These are phyloP conservation scores for Nyctanthes arbortristis DNA, from an alignment of 257 asterid species.

Conservation along the genomic window DNA sequence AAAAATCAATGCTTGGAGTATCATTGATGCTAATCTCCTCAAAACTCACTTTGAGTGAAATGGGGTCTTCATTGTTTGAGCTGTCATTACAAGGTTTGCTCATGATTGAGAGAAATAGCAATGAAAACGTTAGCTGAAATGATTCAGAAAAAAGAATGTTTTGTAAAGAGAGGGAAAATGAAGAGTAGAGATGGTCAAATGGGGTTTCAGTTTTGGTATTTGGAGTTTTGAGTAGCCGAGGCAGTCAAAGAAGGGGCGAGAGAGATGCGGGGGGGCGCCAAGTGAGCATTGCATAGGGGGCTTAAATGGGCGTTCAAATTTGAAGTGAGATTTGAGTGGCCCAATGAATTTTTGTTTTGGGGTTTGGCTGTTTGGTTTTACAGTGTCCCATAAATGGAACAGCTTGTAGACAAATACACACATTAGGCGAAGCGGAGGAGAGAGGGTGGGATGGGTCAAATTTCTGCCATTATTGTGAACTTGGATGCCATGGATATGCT, in stretches of 20 bases:
- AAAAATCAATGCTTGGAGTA: slow-evolving; percentile 34
- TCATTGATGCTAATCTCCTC: slow-evolving; percentile 32
- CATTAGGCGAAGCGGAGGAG: no score
- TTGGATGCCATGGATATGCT: slow-evolving; percentile 15
- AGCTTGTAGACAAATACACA: slow-evolving; percentile 67
- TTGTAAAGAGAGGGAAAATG: slow-evolving; percentile 36
- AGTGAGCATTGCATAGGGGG: slow-evolving; percentile 35
- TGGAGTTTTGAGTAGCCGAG: slow-evolving; percentile 59
- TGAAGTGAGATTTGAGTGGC: slow-evolving; percentile 46
- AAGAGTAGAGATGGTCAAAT: slow-evolving; percentile 62
- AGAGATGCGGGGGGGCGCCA: slow-evolving; percentile 67
- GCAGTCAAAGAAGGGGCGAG: slow-evolving; percentile 68
- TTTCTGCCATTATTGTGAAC: background rate
- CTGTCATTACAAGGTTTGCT: slow-evolving; percentile 25
- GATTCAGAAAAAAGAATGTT: slow-evolving; percentile 38
- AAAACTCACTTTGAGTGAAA: slow-evolving; percentile 36
- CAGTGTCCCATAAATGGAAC: slow-evolving; percentile 40
- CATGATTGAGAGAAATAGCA: slow-evolving; percentile 37
- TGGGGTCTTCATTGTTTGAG: slow-evolving; percentile 36
- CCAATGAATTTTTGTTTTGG: slow-evolving; percentile 44
- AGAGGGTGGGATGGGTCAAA: slow-evolving; percentile 13
- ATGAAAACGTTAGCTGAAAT: slow-evolving; percentile 45
- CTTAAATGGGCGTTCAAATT: slow-evolving; percentile 59
- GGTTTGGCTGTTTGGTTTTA: slow-evolving; percentile 27
- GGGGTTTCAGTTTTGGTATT: slow-evolving; percentile 38